A percentile compares a stretch with the other conserved stretches of the same genome.
Evolutionary conservation across 306 rosid genomes (phyloP).

Genomic region (Corylus heterophylla): DNA sequence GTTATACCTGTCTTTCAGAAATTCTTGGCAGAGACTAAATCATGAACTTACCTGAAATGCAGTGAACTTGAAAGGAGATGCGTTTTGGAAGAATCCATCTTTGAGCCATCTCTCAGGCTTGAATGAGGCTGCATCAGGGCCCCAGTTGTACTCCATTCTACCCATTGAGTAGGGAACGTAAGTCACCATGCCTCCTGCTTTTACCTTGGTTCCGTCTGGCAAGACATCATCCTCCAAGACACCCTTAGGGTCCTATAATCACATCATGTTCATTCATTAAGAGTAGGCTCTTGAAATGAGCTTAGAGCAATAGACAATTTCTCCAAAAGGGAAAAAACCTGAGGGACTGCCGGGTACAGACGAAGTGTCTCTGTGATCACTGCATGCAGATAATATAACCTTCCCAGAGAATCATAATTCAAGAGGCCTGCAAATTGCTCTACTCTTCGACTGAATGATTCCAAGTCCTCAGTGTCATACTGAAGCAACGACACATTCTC

Average conservation of each 20-base stretch:
- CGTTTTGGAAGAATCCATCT: slow-evolving; percentile 61
- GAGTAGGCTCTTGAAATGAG: too few relatives aligned
- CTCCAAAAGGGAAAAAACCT: slow-evolving; percentile 44
- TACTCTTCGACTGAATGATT: slow-evolving; percentile 62
- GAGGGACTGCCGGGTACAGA: slow-evolving; percentile 94
- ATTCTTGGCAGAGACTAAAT: background rate
- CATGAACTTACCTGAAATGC: slow-evolving; percentile 71
- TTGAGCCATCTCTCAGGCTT: slow-evolving; percentile 86
- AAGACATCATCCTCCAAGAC: slow-evolving; percentile 79
- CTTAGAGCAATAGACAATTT: too few relatives aligned
- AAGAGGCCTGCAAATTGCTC: slow-evolving; percentile 55
- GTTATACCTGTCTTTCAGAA: background rate
- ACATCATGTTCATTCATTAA: slow-evolving; percentile 1
- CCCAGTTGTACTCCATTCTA: slow-evolving; percentile 94
- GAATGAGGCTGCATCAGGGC: slow-evolving; percentile 74
- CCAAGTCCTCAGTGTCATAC: slow-evolving; percentile 47
- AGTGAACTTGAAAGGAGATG: slow-evolving; percentile 90
- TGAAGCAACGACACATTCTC: slow-evolving; percentile 46
- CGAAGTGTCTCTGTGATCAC: slow-evolving; percentile 89
- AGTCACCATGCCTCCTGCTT: slow-evolving; percentile 97
- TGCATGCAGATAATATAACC: slow-evolving; percentile 74
- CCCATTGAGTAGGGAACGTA: slow-evolving; percentile 98
- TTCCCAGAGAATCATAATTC: slow-evolving; percentile 70
- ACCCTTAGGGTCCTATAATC: slow-evolving; percentile 80
- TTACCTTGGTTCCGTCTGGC: slow-evolving; percentile 88